Base-by-base conservation (phyloP, 2,329 filamentous ascomycete species). In the Monilinia laxa region DNA sequence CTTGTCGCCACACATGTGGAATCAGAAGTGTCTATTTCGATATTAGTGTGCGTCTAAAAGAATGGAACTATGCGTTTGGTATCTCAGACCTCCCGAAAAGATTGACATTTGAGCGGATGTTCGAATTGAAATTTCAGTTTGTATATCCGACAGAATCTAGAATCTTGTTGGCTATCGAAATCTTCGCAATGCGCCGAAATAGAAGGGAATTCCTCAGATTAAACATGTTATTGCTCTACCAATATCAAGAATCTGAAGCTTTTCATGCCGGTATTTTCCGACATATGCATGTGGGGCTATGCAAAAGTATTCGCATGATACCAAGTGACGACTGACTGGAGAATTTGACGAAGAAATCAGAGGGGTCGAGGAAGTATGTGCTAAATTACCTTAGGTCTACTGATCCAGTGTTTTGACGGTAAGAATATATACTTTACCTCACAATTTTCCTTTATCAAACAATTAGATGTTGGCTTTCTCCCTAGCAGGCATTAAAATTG, bases 1-100 rank as follows among this genome's bases (percentile, higher is more conserved):
- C 56, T 58, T 58, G 42, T 58, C 40, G 25, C 56, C 40, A 40
- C 56, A 58, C 56, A 58, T 58, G 40, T 47, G 25, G 25, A 10
- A 47, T 58, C 31, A 6, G 18, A 12, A 31, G 4, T 31, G 4
- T 45, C 47, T 47, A 45, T 18, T 47, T n/a, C 25, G 12, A 25
- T n/a, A 18, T 47, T 40, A 58, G 16, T 35, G 20, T 14, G 18
- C 20, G 20, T 11, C 25, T 49, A 23, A 35, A 12, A 59, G 57
- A 23, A n/a, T 11, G 10, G 16, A 23, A 35, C 20, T 28, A 59
- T n/a, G 25, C 11, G 25, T 35, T 59, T 59, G 6, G 25, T 49
- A 18, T 4, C 57, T 31, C 25, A 45, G 31, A 23, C 11, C 25
- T 49, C 18, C 25, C 45, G 25, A 59, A 4, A 59, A 59, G 10